These are phyloP conservation scores for Eucalyptus leucophloia DNA, from an alignment of 345 rosid genomes.

Conservation along the genomic window DNA sequence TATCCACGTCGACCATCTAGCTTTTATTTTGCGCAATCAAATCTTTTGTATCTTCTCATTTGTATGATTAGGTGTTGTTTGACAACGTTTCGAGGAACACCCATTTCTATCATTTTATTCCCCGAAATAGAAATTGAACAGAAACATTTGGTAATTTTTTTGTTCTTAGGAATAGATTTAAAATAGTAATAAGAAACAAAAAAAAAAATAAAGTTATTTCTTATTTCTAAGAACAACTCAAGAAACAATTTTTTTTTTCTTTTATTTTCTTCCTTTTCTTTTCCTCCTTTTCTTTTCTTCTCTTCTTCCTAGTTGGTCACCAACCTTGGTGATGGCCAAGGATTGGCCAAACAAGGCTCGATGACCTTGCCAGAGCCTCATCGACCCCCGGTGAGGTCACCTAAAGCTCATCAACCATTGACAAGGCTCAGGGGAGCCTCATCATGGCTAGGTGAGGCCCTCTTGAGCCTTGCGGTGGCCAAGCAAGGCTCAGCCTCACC, in stretches of 20 bases:
- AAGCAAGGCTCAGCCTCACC: fast-evolving
- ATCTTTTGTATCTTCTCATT: neutral
- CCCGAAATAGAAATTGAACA: fast-evolving
- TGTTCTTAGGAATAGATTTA: no score
- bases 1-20: neutral
- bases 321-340: fast-evolving
- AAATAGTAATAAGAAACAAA: no score
- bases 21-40: neutral
- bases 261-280: no score
- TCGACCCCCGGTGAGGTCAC: fast-evolving
- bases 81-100: fast-evolving
- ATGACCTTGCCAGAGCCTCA: fast-evolving
- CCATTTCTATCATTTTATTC: no score
- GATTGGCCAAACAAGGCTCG: fast-evolving
- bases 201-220: no score
- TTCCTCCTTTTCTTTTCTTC: no score
- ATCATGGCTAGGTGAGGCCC: no score
- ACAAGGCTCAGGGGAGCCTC: fast-evolving
- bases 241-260: no score
- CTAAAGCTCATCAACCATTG: fast-evolving
- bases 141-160: no score
- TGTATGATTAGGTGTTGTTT: no score
- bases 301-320: no score
- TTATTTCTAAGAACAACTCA: fast-evolving
- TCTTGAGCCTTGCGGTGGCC: fast-evolving